Evolutionary conservation across 306 rosid genomes (phyloP).

Genomic region (Phaseolus lunatus): DNA sequence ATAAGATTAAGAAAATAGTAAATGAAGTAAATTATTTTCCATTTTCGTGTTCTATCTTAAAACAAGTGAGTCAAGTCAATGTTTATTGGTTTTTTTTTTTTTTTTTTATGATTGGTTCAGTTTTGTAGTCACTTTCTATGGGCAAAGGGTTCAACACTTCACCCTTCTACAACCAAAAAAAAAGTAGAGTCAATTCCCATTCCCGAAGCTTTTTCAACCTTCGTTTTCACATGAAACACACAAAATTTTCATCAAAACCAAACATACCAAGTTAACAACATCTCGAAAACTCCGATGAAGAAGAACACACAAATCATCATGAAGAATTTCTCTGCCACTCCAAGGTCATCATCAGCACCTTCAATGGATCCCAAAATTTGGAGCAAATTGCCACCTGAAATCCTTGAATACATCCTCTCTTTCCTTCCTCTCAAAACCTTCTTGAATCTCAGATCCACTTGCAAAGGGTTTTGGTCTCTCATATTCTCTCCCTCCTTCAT

Average conservation of each 20-base stretch:
- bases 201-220: background rate
- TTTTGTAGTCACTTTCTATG: conserved; percentile 1
- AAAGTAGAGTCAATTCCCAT: background rate
- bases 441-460: conserved; percentile 77
- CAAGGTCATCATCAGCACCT: background rate
- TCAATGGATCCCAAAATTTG: conserved; percentile 83
- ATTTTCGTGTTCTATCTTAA: background rate
- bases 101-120: too few relatives aligned
- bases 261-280: background rate
- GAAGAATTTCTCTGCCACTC: background rate
- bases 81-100: too few relatives aligned
- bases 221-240: conserved; percentile 15
- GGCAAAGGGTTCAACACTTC: background rate
- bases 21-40: background rate
- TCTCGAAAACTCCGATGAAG: conserved; percentile 40
- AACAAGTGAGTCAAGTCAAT: conserved; percentile 34
- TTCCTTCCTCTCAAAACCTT: conserved; percentile 73
- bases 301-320: background rate
- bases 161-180: background rate
- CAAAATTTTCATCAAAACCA: conserved; percentile 9
- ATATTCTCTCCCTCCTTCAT: conserved; percentile 73
- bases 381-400: conserved; percentile 76
- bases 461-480: conserved; percentile 75
- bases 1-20: background rate
- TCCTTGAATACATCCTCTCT: conserved; percentile 72